These are phyloP conservation scores for Saposhnikovia divaricata DNA, from an alignment of 129 eudicot genomes.

Conservation along the genomic window DNA sequence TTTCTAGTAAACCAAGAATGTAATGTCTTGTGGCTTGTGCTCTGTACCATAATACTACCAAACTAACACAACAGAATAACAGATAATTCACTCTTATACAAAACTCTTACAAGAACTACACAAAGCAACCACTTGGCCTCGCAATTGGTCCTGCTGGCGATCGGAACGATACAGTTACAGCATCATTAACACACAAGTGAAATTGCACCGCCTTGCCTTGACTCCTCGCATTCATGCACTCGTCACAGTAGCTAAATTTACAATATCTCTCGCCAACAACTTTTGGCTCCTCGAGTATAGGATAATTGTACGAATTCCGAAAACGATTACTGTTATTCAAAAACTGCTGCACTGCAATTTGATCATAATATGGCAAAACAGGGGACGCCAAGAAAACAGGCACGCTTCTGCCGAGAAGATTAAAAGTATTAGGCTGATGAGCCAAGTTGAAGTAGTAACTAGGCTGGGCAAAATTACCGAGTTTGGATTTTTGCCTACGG, in stretches of 20 bases:
- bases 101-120: neutral
- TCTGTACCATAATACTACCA: too few species aligned
- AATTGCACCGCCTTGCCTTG: conserved; percentile 32
- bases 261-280: neutral
- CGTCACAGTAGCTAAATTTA: conserved; percentile 21
- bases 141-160: conserved; percentile 48
- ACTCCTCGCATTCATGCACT: conserved; percentile 28
- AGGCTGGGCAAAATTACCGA: neutral
- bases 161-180: conserved; percentile 25
- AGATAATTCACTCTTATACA: neutral
- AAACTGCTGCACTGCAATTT: neutral
- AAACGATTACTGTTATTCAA: conserved; percentile 18
- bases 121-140: conserved; percentile 13
- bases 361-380: conserved; percentile 22
- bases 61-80: neutral
- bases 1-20: too few species aligned
- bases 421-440: conserved; percentile 26
- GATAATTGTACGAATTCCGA: conserved; percentile 13
- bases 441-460: neutral
- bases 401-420: conserved; percentile 28
- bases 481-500: conserved; percentile 25
- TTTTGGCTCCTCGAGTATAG: conserved; percentile 16
- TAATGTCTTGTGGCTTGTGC: too few species aligned
- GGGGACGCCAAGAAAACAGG: conserved; percentile 4
- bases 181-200: conserved; percentile 51